A percentile compares a stretch with the other conserved stretches of the same genome.
Evolutionary conservation across 83 land plant species (phyloP).

Genomic region (Thuja plicata): DNA sequence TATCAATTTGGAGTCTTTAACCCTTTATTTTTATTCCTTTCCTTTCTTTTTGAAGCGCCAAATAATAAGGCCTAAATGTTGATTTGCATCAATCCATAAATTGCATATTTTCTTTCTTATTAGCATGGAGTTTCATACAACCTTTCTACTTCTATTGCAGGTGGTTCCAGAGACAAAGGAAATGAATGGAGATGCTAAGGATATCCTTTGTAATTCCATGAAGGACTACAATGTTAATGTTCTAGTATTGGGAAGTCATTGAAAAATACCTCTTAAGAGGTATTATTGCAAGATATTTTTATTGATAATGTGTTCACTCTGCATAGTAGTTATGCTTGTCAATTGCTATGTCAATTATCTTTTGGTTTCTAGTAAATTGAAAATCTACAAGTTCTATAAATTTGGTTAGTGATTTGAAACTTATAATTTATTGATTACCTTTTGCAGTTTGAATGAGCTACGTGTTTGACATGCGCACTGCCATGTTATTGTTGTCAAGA

Average conservation of each 20-base stretch:
- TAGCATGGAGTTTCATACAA: not conserved
- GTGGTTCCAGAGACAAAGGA: slow-evolving; percentile 13
- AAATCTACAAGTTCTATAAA: too few relatives aligned
- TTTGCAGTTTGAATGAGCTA: too few relatives aligned
- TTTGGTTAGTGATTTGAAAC: too few relatives aligned
- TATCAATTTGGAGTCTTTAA: not conserved
- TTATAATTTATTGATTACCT: too few relatives aligned
- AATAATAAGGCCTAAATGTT: not conserved
- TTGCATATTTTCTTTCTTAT: too few relatives aligned
- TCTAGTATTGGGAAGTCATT: slow-evolving; percentile 60
- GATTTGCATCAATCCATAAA: not conserved
- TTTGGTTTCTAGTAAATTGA: too few relatives aligned
- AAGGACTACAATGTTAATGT: slow-evolving; percentile 41
- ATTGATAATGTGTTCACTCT: too few relatives aligned
- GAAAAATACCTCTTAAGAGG: slow-evolving; percentile 65
- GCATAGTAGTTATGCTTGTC: too few relatives aligned
- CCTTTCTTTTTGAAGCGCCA: not conserved
- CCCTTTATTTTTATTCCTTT: not conserved
- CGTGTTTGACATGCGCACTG: too few relatives aligned
- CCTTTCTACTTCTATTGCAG: not conserved
- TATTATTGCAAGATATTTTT: too few relatives aligned
- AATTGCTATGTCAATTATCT: too few relatives aligned
- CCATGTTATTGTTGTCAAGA: too few relatives aligned
- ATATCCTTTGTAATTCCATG: slow-evolving; percentile 42
- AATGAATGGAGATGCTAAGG: slow-evolving; percentile 53